Evolutionary conservation across 75 land plant genomes (phyloP).

Genomic region (Chamaecyparis obtusa): DNA sequence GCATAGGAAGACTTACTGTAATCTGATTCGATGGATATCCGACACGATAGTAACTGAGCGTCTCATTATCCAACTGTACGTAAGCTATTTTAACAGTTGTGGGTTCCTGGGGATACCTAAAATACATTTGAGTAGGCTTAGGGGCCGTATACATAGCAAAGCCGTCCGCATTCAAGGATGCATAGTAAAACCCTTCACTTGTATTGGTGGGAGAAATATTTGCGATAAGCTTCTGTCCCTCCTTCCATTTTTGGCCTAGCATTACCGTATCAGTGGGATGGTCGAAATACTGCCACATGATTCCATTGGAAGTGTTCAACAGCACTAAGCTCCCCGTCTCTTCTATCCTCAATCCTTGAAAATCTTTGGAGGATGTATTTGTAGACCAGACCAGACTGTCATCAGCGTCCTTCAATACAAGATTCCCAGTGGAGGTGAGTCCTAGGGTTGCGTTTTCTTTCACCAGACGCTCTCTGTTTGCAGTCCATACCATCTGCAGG

Average conservation of each 20-base stretch:
- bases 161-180: background rate
- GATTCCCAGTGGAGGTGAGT: slow-evolving; percentile 23
- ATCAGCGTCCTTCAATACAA: slow-evolving; percentile 18
- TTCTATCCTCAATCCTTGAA: background rate
- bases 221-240: slow-evolving; percentile 10
- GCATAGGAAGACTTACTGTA: no score
- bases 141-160: background rate
- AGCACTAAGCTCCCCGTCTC: slow-evolving; percentile 39
- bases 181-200: slow-evolving; percentile 7
- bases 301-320: slow-evolving; percentile 14
- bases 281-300: slow-evolving; percentile 47
- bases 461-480: slow-evolving; percentile 34
- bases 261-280: slow-evolving; percentile 24
- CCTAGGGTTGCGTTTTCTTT: slow-evolving; percentile 19
- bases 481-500: slow-evolving; percentile 34
- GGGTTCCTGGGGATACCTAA: background rate
- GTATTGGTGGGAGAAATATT: background rate
- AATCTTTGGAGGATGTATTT: slow-evolving; percentile 19
- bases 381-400: slow-evolving; percentile 40
- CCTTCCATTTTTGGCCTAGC: slow-evolving; percentile 9
- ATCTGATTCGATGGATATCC: background rate
- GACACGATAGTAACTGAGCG: background rate
- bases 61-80: background rate
- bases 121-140: background rate
- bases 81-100: background rate